Evolutionary conservation across 176 grass and related monocot genomes (phyloP).

Genomic region (Rhipidocladum racemiflorum): DNA sequence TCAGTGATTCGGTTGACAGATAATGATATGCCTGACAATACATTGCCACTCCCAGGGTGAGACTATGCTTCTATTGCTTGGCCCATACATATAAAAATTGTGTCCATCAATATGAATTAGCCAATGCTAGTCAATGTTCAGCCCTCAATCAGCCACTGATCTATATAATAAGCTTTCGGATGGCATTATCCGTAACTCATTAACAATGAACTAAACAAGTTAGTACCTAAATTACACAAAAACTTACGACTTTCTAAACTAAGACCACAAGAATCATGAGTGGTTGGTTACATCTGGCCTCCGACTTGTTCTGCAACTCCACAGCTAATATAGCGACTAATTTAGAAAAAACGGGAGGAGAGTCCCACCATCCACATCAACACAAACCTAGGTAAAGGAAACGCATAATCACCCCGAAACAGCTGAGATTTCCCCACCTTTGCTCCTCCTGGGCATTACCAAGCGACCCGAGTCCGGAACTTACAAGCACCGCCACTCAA

Average conservation of each 20-base stretch:
- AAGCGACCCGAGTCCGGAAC: not conserved
- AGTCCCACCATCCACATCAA: not conserved
- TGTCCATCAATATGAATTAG: not conserved
- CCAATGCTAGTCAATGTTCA: constrained; percentile 4
- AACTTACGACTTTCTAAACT: not conserved
- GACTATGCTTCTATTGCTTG: not conserved
- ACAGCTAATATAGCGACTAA: not conserved
- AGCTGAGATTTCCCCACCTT: not conserved
- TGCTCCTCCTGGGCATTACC: not conserved
- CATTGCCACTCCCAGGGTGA: not conserved
- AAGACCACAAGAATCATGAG: not conserved
- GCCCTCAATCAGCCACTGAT: not conserved
- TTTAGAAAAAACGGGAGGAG: not conserved
- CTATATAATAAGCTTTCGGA: not conserved
- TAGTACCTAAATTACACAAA: not conserved
- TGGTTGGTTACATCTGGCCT: not conserved
- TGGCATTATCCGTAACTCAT: not conserved
- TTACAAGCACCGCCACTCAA: not conserved
- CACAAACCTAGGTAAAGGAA: not conserved
- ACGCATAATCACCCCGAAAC: not conserved
- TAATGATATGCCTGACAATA: constrained; percentile 4
- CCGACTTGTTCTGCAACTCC: not conserved
- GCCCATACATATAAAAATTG: not conserved
- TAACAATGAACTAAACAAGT: not conserved
- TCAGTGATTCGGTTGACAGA: not conserved